Evolutionary conservation across 345 rosid genomes (phyloP), one percentile per base, ranked within the genome.

Genomic region (Geranium rotundifolium): DNA sequence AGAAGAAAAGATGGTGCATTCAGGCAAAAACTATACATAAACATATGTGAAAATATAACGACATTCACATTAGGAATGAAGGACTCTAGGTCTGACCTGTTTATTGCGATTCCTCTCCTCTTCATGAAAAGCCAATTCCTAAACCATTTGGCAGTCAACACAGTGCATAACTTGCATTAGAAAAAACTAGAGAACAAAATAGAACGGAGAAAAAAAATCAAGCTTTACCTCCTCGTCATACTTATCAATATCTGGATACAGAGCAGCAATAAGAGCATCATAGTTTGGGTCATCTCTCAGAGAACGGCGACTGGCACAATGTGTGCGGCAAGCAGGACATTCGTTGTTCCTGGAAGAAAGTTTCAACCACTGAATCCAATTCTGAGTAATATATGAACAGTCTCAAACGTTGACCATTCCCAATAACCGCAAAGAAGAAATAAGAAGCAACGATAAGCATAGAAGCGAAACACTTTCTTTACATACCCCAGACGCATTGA

Each of bases 281-380:
- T 85, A 92, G 61, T 79, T 85, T 29, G 95, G 96, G 73, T 92
- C 98, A 23, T 89, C 97, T 84, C 98, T 82, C 73, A 89, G 71
- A 70, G 98, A 89, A 23, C 98, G 98, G 19, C 97, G 84, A 70
- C 97, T 92, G 61, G 98, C 93, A 78, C 93, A 87, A 75, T 92
- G 98, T 37, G 93, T 89, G 77, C 98, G 93, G 71, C 96, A 92
- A 69, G 98, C 89, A 73, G 98, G 98, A 70, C 98, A 92, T 75
- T 92, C 98, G 60, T 87, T 89, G 70, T 92, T 92, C 83, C 98
- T 92, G 82, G 72, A 81, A 72, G 61, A 58, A 56, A 64, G 56
- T 60, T 65, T 58, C 70, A 74, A 37, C 61, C 52, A 56, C 46
- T 63, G 57, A 17, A 56, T 18, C 41, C 7, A 30, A 56, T 46